Evolutionary conservation across 2,329 filamentous ascomycete species (phyloP).

Genomic region (Anthostomella pinea): DNA sequence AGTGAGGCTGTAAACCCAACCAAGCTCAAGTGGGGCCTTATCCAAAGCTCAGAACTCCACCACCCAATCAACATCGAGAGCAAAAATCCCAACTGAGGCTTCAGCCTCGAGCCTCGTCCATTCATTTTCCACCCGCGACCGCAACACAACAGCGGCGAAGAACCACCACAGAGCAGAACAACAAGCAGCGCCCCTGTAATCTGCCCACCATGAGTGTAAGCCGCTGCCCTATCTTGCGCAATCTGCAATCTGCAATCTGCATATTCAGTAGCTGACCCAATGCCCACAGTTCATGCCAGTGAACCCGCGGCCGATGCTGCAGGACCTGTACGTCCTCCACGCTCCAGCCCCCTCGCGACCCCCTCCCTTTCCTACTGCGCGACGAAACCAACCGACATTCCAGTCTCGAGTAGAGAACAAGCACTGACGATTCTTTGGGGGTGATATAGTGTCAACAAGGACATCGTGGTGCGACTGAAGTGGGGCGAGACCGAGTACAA

Average conservation of each 20-base stretch:
- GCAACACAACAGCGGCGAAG: too few species aligned
- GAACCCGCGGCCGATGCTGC: constrained; percentile 95
- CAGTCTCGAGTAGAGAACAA: constrained; percentile 6
- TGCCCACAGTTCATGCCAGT: constrained; percentile 89
- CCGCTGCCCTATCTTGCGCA: not conserved
- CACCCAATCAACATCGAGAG: too few species aligned
- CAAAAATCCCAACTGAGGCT: constrained; percentile 4
- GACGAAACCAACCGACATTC: constrained; percentile 7
- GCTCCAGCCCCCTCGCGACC: not conserved
- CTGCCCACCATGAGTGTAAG: constrained; percentile 36
- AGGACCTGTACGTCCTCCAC: constrained; percentile 68
- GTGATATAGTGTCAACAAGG: constrained; percentile 71
- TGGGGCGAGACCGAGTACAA: constrained; percentile 99
- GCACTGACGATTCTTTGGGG: not conserved
- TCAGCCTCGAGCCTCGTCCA: constrained; percentile 4
- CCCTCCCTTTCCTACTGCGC: constrained; percentile 5
- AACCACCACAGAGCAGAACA: not conserved
- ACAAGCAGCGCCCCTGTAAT: not conserved
- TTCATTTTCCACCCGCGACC: constrained; percentile 9
- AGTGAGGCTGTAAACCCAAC: too few species aligned
- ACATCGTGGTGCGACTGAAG: constrained; percentile 89
- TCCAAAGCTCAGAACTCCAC: too few species aligned
- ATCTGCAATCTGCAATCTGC: too few species aligned
- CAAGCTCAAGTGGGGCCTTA: too few species aligned
- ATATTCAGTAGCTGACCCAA: too few species aligned